phyloP scores from a whole-genome alignment of 2,329 filamentous ascomycete genomes.

The Colletotrichum coccodes region DNA sequence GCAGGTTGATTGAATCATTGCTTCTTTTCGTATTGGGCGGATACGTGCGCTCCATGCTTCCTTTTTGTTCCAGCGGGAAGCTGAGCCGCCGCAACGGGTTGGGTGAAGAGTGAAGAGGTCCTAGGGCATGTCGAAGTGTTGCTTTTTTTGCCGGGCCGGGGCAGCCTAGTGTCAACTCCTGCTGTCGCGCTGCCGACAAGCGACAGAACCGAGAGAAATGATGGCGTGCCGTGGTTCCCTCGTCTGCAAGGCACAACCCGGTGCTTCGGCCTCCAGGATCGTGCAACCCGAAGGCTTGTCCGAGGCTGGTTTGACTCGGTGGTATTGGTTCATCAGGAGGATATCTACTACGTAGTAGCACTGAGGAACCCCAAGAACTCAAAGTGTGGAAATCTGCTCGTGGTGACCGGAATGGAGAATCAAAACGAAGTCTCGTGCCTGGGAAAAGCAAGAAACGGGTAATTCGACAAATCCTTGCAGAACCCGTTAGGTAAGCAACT shows the following conservation, averaged over 20 bases:
- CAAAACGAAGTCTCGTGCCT: background rate
- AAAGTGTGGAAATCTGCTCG: background rate
- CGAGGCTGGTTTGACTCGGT: constrained; percentile 5
- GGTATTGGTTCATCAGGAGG: background rate
- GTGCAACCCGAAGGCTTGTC: background rate
- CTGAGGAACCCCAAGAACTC: background rate
- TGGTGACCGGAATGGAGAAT: constrained; percentile 4
- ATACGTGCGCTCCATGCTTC: constrained; percentile 8
- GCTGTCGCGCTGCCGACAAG: background rate
- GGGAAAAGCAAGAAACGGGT: background rate
- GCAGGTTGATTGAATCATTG: background rate
- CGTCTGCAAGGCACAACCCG: constrained; percentile 1
- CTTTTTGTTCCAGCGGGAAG: background rate
- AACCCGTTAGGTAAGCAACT: background rate
- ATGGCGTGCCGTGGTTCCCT: background rate
- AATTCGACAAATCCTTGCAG: background rate
- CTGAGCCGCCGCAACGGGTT: constrained; percentile 6
- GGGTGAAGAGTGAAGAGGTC: background rate
- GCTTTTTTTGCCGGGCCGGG: constrained; percentile 4
- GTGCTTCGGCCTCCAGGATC: background rate
- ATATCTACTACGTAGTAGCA: background rate
- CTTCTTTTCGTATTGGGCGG: constrained; percentile 11
- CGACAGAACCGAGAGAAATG: background rate
- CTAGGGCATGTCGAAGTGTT: background rate
- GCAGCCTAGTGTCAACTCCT: constrained; percentile 5